Conservation (phyloP, 768 basidiomycete genomes). For the Guyanaporus albipodus region DNA sequence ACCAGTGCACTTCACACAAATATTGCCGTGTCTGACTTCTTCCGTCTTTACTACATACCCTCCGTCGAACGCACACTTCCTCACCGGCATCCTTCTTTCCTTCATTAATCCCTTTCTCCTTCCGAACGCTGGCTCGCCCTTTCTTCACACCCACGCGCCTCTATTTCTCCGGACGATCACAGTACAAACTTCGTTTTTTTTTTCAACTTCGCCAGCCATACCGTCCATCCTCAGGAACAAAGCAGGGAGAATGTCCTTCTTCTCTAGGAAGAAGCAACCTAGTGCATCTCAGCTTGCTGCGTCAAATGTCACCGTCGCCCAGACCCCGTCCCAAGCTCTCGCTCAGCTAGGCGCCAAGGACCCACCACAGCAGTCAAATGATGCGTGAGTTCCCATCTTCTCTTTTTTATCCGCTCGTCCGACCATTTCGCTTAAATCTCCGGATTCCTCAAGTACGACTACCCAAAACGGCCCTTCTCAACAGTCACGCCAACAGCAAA, state of each 20-base stretch:
- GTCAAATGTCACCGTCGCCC: conserved; percentile 51
- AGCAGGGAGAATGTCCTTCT: conserved; percentile 88
- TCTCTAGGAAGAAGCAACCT: conserved; percentile 81
- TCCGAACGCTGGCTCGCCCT: conserved; percentile 25
- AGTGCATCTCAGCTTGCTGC: conserved; percentile 42
- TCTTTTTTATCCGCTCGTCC: neutral
- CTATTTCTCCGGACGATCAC: conserved; percentile 10
- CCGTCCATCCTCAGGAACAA: conserved; percentile 60
- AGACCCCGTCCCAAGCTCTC: conserved; percentile 65
- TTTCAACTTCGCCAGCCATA: conserved; percentile 46
- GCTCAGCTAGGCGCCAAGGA: conserved; percentile 48
- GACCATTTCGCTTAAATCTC: neutral
- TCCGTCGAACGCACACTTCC: conserved; percentile 2
- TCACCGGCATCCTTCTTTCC: conserved; percentile 1
- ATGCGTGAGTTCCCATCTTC: conserved; percentile 34
- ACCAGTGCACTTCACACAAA: conserved; percentile 12
- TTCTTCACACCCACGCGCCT: conserved; percentile 1
- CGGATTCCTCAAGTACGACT: conserved; percentile 7
- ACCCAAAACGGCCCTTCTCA: conserved; percentile 28
- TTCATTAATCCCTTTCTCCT: conserved; percentile 10
- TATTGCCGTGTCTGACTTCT: conserved; percentile 12
- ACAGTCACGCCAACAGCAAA: conserved; percentile 36
- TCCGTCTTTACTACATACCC: conserved; percentile 17
- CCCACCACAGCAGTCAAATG: conserved; percentile 25
- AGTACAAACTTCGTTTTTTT: conserved; percentile 16